Base-by-base conservation (phyloP, 129 eudicot genomes). In the Solidago caesia region DNA sequence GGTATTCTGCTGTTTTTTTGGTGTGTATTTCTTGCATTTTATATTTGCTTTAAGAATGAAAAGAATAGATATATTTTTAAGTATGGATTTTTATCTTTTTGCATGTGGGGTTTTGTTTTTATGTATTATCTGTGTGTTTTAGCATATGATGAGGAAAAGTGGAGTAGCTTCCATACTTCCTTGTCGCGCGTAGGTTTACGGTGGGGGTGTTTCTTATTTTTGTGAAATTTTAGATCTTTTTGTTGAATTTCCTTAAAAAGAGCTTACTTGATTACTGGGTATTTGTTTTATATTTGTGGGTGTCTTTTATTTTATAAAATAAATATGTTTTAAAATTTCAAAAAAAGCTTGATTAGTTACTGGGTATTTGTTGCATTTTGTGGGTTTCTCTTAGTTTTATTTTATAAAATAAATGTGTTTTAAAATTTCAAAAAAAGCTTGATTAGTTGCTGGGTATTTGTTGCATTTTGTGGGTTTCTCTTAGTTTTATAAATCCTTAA, bases 1-100 rank as follows among this genome's bases (percentile, higher is more conserved):
- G 79, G 72, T 64, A 75, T 64, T 64, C 55, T 75, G n/a, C 64
- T 75, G 33, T 49, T 62, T 74, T 63, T 27, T 48, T 16, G 11
- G 33, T 52, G 16, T 55, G 3, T 48, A 58, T 51, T 9, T 69
- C 45, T 51, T 7, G 12, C 55, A 44, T 45, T 46, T 10, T 15
- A n/a, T 10, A 13, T 52, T 21, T 67, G 46, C 56, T 44, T 5
- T 7, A n/a, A 66, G 45, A 68, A 46, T 4, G 2, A 13, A 68
- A 25, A 45, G 9, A 67, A 67, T 33, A 64, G 11, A 64, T n/a
- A 4, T 8, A 21, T 13, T 4, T 8, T 21, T 12, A 14, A 13
- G 45, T 44, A 3, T 44, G 13, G 14, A 15, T 15, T 3, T 21
- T 26, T 46, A 8, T 69, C 25, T 6, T 48, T 10, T 27, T 33